A percentile compares a stretch with the other conserved stretches of the same genome.
Conservation (phyloP, 2,329 filamentous ascomycete species). For the Ceratocystis lukuohia region DNA sequence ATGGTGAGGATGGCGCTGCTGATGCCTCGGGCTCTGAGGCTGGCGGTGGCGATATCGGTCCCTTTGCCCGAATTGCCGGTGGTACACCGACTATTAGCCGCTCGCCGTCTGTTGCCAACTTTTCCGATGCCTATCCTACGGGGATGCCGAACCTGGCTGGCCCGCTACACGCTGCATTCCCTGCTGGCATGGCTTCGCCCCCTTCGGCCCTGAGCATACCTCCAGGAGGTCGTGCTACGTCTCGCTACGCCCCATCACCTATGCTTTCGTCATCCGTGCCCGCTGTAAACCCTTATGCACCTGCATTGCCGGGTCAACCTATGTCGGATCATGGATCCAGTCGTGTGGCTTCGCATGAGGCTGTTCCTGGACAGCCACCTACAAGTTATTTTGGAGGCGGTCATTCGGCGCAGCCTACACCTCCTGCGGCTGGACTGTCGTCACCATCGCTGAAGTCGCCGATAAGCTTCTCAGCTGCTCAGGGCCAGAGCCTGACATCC, state of each 20-base stretch:
- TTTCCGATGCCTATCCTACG: slow-evolving; percentile 56
- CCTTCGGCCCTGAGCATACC: slow-evolving; percentile 21
- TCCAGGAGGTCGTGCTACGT: slow-evolving; percentile 25
- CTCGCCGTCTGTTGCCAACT: slow-evolving; percentile 53
- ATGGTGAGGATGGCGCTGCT: slow-evolving; percentile 66
- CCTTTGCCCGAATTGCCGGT: slow-evolving; percentile 71
- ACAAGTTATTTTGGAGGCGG: not conserved
- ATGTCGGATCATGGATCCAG: slow-evolving; percentile 12
- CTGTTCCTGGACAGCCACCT: not conserved
- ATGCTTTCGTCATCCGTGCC: slow-evolving; percentile 23
- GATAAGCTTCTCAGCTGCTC: slow-evolving; percentile 3
- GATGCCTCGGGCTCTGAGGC: slow-evolving; percentile 47
- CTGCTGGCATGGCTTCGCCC: slow-evolving; percentile 26
- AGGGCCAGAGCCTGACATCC: slow-evolving; percentile 9
- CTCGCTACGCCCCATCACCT: slow-evolving; percentile 37
- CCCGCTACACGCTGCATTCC: slow-evolving; percentile 24
- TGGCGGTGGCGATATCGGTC: slow-evolving; percentile 50
- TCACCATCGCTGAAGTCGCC: slow-evolving; percentile 16
- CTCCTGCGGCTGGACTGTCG: not conserved
- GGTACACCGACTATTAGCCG: slow-evolving; percentile 62
- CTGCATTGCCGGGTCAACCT: slow-evolving; percentile 12
- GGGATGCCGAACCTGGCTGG: slow-evolving; percentile 26
- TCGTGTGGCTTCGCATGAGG: slow-evolving; percentile 11
- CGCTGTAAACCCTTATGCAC: slow-evolving; percentile 23
- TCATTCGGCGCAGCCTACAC: not conserved